phyloP scores from a whole-genome alignment of 495 filamentous ascomycete genomes.

The Aspergillus affinis region DNA sequence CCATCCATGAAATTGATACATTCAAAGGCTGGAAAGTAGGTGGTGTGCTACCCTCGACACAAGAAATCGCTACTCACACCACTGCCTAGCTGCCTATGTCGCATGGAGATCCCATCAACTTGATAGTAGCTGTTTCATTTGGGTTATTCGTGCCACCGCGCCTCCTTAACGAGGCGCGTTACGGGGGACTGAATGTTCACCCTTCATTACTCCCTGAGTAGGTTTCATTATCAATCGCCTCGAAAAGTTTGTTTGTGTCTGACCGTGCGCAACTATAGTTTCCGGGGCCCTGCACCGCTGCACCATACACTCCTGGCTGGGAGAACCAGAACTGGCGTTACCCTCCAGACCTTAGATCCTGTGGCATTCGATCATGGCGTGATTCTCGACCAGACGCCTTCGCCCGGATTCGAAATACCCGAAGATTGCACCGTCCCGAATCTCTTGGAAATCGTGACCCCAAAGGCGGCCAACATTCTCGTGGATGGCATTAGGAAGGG shows the following conservation, averaged over 20 bases:
- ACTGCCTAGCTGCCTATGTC: conserved; percentile 53
- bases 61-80: conserved; percentile 18
- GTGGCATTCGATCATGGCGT: conserved; percentile 72
- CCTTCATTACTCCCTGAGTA: conserved; percentile 91
- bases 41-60: not conserved
- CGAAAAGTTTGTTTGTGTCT: not conserved
- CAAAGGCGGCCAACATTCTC: conserved; percentile 59
- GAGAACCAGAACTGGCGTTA: conserved; percentile 62
- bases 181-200: conserved; percentile 91
- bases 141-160: conserved; percentile 82
- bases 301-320: conserved; percentile 71
- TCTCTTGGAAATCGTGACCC: conserved; percentile 38
- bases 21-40: conserved; percentile 79
- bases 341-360: conserved; percentile 80
- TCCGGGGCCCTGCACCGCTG: conserved; percentile 74
- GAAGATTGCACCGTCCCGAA: conserved; percentile 43
- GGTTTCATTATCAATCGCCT: conserved; percentile 15
- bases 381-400: conserved; percentile 67
- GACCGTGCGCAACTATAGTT: conserved; percentile 41
- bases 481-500: conserved; percentile 55
- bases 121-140: conserved; percentile 95
- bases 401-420: conserved; percentile 51
- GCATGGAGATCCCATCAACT: conserved; percentile 59
- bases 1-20: conserved; percentile 71
- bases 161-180: conserved; percentile 64